A percentile compares a stretch with the other conserved stretches of the same genome.
Evolutionary conservation across 768 basidiomycete species (phyloP).

Genomic region (Pleurotus sapidus): DNA sequence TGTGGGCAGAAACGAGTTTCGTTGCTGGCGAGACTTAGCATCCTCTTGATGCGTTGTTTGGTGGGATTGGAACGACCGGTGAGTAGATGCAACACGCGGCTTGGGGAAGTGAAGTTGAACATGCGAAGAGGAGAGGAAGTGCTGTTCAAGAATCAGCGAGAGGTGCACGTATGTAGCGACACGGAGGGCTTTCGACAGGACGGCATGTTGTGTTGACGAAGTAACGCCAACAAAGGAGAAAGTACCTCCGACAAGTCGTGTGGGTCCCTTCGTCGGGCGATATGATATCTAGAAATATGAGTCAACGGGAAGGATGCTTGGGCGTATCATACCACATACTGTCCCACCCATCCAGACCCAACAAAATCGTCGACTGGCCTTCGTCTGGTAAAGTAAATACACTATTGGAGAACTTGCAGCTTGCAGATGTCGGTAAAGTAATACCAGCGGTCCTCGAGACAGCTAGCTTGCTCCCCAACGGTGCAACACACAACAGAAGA

Average conservation of each 20-base stretch:
- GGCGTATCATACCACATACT: conserved; percentile 27
- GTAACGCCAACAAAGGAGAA: conserved; percentile 50
- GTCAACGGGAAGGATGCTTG: too few species aligned
- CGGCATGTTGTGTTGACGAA: conserved; percentile 37
- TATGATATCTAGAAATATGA: not conserved
- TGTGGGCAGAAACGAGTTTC: conserved; percentile 32
- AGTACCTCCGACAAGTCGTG: conserved; percentile 56
- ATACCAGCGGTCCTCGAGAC: conserved; percentile 35
- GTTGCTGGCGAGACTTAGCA: conserved; percentile 6
- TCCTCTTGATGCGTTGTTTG: not conserved
- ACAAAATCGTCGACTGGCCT: conserved; percentile 32
- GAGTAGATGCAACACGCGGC: conserved; percentile 30
- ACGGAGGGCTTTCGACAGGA: conserved; percentile 47
- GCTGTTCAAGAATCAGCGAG: conserved; percentile 60
- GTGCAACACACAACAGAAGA: conserved; percentile 49
- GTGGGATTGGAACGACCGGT: conserved; percentile 12
- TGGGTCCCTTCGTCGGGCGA: conserved; percentile 17
- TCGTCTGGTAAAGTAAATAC: conserved; percentile 35
- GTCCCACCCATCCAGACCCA: conserved; percentile 50
- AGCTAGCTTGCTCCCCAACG: conserved; percentile 27
- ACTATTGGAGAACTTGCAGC: conserved; percentile 43
- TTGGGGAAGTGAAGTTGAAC: conserved; percentile 31
- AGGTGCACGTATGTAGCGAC: conserved; percentile 52
- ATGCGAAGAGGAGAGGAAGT: conserved; percentile 47
- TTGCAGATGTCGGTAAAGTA: conserved; percentile 32